phyloP scores from a whole-genome alignment of 2,329 filamentous ascomycete species.

The Aspergillus luchuensis region DNA sequence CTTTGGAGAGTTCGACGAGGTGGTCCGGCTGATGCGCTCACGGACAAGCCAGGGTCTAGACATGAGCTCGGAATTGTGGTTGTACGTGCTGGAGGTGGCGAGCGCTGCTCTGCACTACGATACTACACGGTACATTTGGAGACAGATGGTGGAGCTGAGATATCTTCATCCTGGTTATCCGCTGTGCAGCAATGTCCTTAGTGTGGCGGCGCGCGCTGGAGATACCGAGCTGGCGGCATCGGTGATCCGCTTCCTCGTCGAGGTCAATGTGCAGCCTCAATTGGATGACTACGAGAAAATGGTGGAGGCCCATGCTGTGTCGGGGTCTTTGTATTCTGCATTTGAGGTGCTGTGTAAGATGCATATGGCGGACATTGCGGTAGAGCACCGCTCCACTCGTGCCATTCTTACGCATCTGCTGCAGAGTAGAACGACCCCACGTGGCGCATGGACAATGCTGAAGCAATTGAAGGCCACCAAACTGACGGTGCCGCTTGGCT shows the following conservation, averaged over 20 bases:
- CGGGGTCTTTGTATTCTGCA: slow-evolving; percentile 64
- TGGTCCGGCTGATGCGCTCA: slow-evolving; percentile 66
- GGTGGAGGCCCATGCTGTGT: slow-evolving; percentile 66
- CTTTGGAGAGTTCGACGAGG: slow-evolving; percentile 74
- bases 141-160: slow-evolving; percentile 59
- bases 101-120: slow-evolving; percentile 64
- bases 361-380: slow-evolving; percentile 61
- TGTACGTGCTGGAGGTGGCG: slow-evolving; percentile 74
- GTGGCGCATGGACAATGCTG: slow-evolving; percentile 60
- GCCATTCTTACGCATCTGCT: slow-evolving; percentile 62
- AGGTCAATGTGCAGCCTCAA: slow-evolving; percentile 58
- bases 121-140: slow-evolving; percentile 72
- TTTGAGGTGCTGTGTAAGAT: slow-evolving; percentile 74
- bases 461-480: slow-evolving; percentile 55
- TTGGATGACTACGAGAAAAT: slow-evolving; percentile 78
- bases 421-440: slow-evolving; percentile 48
- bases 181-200: slow-evolving; percentile 68
- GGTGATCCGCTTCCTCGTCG: slow-evolving; percentile 66
- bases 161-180: slow-evolving; percentile 66
- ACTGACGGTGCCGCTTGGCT: slow-evolving; percentile 52
- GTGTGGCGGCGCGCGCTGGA: slow-evolving; percentile 68
- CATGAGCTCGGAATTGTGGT: slow-evolving; percentile 64
- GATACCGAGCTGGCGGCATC: slow-evolving; percentile 70
- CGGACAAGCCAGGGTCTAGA: slow-evolving; percentile 52
- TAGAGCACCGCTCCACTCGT: slow-evolving; percentile 63